A percentile compares a stretch with the other conserved stretches of the same genome.
These are phyloP conservation scores for Gynochthodes officinalis DNA, from an alignment of 257 asterid genomes.

Conservation along the genomic window DNA sequence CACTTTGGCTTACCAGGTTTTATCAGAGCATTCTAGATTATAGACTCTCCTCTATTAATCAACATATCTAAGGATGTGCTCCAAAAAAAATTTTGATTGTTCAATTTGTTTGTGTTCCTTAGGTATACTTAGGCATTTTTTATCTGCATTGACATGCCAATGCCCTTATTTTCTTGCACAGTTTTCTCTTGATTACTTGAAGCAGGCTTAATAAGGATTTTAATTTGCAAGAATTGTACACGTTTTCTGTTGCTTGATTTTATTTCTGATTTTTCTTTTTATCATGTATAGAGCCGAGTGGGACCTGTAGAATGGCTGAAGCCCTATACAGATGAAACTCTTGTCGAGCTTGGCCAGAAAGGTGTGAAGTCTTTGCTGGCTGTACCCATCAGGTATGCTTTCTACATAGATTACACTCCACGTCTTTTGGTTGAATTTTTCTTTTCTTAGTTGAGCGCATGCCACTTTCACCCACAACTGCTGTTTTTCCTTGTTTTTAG, in stretches of 20 bases:
- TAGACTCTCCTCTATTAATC: background rate
- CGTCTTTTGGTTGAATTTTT: background rate
- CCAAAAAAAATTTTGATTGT: background rate
- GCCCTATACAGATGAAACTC: conserved; percentile 95
- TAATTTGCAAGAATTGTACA: background rate
- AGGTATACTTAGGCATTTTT: background rate
- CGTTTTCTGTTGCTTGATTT: background rate
- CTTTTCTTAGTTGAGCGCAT: background rate
- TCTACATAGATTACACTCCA: background rate
- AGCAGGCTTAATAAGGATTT: background rate
- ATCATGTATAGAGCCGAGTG: conserved; percentile 68
- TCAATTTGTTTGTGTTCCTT: background rate
- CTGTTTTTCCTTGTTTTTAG: background rate
- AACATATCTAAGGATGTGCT: background rate
- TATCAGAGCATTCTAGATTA: conserved; percentile 11
- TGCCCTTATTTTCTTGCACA: background rate
- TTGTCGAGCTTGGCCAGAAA: conserved; percentile 87
- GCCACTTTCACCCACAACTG: background rate
- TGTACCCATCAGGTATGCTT: conserved; percentile 78
- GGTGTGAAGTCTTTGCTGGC: conserved; percentile 88
- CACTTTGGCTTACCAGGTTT: conserved; percentile 94
- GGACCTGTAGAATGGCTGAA: conserved; percentile 99
- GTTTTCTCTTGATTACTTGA: background rate
- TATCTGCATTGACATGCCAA: background rate
- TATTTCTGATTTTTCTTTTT: background rate